Conservation (phyloP, 371 early-diverging fungal species). For the Astathelohania contejeani region DNA sequence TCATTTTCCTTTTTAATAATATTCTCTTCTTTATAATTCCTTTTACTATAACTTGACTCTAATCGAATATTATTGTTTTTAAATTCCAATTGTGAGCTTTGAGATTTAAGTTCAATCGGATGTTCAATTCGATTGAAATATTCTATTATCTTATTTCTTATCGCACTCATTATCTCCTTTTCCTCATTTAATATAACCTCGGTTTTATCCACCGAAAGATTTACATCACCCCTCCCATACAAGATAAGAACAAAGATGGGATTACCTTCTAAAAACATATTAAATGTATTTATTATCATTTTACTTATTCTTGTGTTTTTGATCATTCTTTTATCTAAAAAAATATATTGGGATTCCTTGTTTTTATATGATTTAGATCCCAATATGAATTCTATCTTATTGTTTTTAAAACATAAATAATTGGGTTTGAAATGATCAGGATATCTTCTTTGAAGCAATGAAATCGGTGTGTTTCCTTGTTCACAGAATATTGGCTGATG, state of each 20-base stretch:
- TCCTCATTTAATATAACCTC: constrained; percentile 26
- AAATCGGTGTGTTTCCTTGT: not conserved
- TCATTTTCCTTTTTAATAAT: too few relatives aligned
- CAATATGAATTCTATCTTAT: not conserved
- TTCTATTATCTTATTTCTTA: constrained; percentile 7
- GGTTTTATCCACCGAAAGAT: constrained; percentile 33
- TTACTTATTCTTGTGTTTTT: constrained; percentile 9
- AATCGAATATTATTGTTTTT: too few relatives aligned
- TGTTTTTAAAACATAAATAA: not conserved
- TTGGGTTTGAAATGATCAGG: constrained; percentile 1
- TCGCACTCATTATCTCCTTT: constrained; percentile 13
- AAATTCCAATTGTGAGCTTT: too few relatives aligned
- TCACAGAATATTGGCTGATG: constrained; percentile 15
- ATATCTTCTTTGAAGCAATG: constrained; percentile 3
- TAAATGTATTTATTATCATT: constrained; percentile 17
- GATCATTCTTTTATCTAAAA: constrained; percentile 18
- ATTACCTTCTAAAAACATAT: constrained; percentile 6
- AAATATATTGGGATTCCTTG: constrained; percentile 8
- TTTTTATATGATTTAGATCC: not conserved
- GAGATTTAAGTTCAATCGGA: too few relatives aligned
- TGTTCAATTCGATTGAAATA: too few relatives aligned
- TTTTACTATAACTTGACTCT: too few relatives aligned
- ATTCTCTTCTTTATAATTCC: too few relatives aligned
- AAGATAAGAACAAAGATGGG: constrained; percentile 30
- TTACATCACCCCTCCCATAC: constrained; percentile 26